These are phyloP conservation scores for Cystobasidium onofrii DNA, from an alignment of 768 basidiomycete species.

Conservation along the genomic window DNA sequence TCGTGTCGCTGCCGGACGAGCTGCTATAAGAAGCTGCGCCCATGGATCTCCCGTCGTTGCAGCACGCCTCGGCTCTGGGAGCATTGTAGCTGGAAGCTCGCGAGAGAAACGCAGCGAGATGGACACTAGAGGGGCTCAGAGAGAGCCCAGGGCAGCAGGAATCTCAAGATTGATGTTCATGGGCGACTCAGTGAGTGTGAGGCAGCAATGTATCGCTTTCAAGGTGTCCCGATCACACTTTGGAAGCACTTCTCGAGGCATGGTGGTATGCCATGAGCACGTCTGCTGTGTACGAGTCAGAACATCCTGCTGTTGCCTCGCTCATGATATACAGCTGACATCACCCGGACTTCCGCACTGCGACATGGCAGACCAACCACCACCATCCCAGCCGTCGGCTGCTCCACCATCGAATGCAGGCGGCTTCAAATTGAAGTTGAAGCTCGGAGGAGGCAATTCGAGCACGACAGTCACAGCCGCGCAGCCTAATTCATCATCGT, in stretches of 20 bases:
- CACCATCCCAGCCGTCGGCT: neutral
- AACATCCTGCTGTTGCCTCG: no score
- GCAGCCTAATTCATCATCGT: neutral
- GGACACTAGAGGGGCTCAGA: neutral
- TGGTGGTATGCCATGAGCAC: no score
- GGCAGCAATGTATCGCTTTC: no score
- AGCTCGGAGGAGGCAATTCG: constrained; percentile 22
- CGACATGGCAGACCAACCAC: neutral
- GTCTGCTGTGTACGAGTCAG: no score
- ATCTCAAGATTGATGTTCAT: neutral
- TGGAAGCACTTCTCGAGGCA: no score
- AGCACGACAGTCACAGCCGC: constrained; percentile 6
- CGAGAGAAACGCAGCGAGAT: neutral
- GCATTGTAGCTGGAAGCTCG: neutral
- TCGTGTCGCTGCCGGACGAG: neutral
- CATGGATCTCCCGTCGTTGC: neutral
- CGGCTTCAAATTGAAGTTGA: constrained; percentile 29
- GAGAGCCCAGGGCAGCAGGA: neutral
- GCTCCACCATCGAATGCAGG: neutral
- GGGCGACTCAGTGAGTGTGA: neutral
- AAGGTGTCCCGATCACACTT: neutral
- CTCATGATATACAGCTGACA: no score
- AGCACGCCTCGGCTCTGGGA: neutral
- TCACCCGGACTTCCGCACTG: no score
- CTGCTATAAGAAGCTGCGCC: neutral